Evolutionary conservation across 2,329 filamentous ascomycete species (phyloP), one percentile per base, ranked within the genome.

Genomic region (Cercospora zeae-maydis): DNA sequence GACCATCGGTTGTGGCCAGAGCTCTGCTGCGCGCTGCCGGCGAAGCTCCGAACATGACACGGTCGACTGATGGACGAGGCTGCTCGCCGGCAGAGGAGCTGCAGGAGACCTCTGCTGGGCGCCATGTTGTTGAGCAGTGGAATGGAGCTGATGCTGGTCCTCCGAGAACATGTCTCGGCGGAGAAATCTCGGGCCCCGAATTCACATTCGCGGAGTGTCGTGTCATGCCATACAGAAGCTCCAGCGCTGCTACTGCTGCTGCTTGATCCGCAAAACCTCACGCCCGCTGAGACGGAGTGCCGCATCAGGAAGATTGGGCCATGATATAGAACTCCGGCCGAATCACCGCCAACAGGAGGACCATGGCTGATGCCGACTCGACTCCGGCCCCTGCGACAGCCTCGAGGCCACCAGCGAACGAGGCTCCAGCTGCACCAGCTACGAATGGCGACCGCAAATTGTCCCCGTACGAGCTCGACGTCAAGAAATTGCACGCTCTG

Each of bases 1-100:
- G 92, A 92, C 95, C 95, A 99, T 75, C 92, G 90, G 77, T 89
- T 96, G 78, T 96, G 92, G 13, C 92, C 92, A 24, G 89, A 88
- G 14, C 49, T 61, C 31, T 59, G 52, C 2, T 14, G 9, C 27
- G 58, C 8, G 45, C 64, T 69, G 19, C 64, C 65, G 4, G 67
- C 60, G 53, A 75, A 68, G 61, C 30, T 27, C 30, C 71, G 71
- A 33, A 31, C 16, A 13, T 39, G 61, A 58, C 64, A 69, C 64
- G n/a, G 37, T 36, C 8, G 63, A 49, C 65, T 67, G 16, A 65
- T 34, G 33, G 52, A 60, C 4, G 8, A 19, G 24, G 42, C 8
- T 31, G 24, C 16, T 30, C 24, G 21, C 10, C 31, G 19, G 47
- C 13, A 33, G 16, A 52, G 9, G 33, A 63, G 31, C 34, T 49